Evolutionary conservation across 176 grass and related monocot species (phyloP).

Genomic region (Oryza meridionalis): DNA sequence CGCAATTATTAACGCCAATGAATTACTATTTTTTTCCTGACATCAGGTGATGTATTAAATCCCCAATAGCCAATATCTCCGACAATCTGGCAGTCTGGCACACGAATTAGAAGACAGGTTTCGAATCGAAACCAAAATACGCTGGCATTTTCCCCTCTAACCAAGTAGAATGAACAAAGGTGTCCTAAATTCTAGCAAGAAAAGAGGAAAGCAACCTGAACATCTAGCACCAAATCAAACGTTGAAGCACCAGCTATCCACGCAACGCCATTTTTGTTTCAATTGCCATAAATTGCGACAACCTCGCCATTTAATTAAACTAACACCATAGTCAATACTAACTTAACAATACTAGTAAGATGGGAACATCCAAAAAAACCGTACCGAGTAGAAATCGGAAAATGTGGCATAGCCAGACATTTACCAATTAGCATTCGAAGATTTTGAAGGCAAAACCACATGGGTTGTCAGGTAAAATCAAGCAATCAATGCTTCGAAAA

Average conservation of each 20-base stretch:
- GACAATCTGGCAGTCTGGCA: not conserved
- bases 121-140: not conserved
- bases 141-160: not conserved
- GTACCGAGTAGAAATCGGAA: not conserved
- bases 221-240: not conserved
- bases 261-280: not conserved
- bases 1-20: not conserved
- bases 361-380: not conserved
- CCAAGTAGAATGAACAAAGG: not conserved
- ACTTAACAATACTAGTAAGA: not conserved
- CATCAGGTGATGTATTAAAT: not conserved
- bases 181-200: not conserved
- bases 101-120: not conserved
- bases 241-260: not conserved
- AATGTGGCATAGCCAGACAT: not conserved
- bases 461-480: not conserved
- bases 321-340: not conserved
- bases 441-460: not conserved
- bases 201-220: not conserved
- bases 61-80: not conserved
- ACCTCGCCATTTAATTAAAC: not conserved
- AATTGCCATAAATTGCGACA: not conserved
- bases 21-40: not conserved
- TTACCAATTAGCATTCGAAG: not conserved
- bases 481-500: not conserved